These are phyloP conservation scores for Penicillium sclerotiorum DNA, from an alignment of 2,329 filamentous ascomycete species.

Conservation along the genomic window DNA sequence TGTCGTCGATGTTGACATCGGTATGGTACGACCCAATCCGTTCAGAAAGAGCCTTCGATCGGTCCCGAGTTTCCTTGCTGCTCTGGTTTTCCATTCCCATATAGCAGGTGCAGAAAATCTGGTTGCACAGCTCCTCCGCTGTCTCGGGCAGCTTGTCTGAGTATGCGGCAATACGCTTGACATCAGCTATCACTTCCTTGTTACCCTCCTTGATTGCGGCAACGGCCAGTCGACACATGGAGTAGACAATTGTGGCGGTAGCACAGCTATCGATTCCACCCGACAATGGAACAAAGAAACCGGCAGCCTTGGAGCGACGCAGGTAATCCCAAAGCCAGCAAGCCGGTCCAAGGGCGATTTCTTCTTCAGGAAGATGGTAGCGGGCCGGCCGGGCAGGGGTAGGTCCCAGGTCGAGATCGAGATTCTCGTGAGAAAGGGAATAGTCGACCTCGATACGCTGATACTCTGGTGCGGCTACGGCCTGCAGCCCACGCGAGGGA, in stretches of 20 bases:
- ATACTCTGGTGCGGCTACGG: slow-evolving; percentile 33
- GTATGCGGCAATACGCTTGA: slow-evolving; percentile 54
- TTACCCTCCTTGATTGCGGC: slow-evolving; percentile 39
- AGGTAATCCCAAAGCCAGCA: slow-evolving; percentile 63
- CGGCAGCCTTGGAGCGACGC: slow-evolving; percentile 38
- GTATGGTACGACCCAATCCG: slow-evolving; percentile 13
- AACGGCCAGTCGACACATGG: slow-evolving; percentile 43
- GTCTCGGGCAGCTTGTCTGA: slow-evolving; percentile 57
- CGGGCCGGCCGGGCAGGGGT: slow-evolving; percentile 51
- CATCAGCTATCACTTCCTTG: slow-evolving; percentile 57
- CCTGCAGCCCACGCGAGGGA: slow-evolving; percentile 37
- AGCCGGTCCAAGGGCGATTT: slow-evolving; percentile 66
- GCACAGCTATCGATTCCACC: slow-evolving; percentile 46
- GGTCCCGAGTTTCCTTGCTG: slow-evolving; percentile 65
- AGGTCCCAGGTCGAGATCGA: slow-evolving; percentile 47
- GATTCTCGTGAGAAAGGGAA: slow-evolving; percentile 41
- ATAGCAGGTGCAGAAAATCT: slow-evolving; percentile 65
- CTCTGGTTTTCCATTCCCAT: slow-evolving; percentile 70
- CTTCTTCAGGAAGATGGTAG: slow-evolving; percentile 67
- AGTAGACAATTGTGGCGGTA: slow-evolving; percentile 43
- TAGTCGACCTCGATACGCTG: slow-evolving; percentile 43
- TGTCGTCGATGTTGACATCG: slow-evolving; percentile 12
- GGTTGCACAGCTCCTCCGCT: slow-evolving; percentile 61
- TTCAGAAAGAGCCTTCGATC: slow-evolving; percentile 53
- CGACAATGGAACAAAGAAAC: slow-evolving; percentile 44